A percentile compares a stretch with the other conserved stretches of the same genome.
phyloP scores from a whole-genome alignment of 2,329 filamentous ascomycete species.

The Fusarium solani-melongenae region DNA sequence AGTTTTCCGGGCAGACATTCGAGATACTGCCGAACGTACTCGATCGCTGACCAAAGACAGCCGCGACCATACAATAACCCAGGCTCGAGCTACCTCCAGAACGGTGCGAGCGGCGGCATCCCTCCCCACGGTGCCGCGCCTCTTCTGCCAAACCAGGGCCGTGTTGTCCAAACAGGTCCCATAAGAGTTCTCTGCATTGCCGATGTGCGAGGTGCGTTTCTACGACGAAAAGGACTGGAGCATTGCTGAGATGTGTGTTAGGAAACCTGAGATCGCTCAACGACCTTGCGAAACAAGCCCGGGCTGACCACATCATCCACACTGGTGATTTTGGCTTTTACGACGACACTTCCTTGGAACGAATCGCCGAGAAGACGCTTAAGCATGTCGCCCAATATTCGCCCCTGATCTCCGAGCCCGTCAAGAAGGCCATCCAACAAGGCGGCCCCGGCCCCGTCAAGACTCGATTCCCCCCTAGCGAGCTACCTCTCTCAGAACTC shows the following conservation, averaged over 20 bases:
- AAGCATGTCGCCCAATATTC: conserved; percentile 99
- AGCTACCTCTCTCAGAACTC: conserved; percentile 92
- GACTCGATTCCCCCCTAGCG: conserved; percentile 81
- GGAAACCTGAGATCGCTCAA: conserved; percentile 96
- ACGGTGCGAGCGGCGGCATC: conserved; percentile 66
- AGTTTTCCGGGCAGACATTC: background rate
- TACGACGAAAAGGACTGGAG: conserved; percentile 22
- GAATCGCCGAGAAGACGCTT: conserved; percentile 98
- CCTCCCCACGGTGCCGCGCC: conserved; percentile 70
- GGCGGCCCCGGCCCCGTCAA: conserved; percentile 83
- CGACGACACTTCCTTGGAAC: conserved; percentile 92
- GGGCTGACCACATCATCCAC: conserved; percentile 97
- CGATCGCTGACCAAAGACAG: conserved; percentile 46
- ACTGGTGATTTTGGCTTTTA: conserved; percentile 99
- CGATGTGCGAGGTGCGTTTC: conserved; percentile 72
- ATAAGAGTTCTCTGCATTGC: conserved; percentile 77
- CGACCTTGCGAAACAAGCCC: conserved; percentile 92
- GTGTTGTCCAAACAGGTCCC: conserved; percentile 72
- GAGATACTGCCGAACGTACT: background rate
- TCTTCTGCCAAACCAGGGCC: conserved; percentile 75
- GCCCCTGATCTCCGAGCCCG: conserved; percentile 84
- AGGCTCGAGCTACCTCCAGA: conserved; percentile 71
- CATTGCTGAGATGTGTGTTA: conserved; percentile 53
- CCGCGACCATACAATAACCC: conserved; percentile 60
- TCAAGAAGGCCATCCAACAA: conserved; percentile 74